Conservation (phyloP, 768 basidiomycete genomes). For the Trametes cubensis region DNA sequence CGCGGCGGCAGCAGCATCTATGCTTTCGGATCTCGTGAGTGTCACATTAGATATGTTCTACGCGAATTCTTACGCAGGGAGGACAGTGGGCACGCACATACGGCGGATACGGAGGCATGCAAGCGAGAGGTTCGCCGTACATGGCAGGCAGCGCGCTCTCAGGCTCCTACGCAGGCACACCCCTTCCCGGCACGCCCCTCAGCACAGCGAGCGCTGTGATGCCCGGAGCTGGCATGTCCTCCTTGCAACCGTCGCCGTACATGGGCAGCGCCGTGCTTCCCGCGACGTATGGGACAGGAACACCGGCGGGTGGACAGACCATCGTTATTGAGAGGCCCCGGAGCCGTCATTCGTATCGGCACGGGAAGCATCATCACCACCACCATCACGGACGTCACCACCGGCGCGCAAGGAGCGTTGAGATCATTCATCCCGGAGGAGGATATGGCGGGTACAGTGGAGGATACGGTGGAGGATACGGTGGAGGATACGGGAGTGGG, state of each 20-base stretch:
- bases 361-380: constrained; percentile 7
- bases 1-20: constrained; percentile 62
- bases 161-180: not conserved
- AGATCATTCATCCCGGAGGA: constrained; percentile 1
- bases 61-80: not conserved
- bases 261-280: not conserved
- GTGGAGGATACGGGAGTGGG: not conserved
- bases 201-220: not conserved
- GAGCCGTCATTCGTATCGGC: constrained; percentile 11
- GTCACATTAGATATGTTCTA: not conserved
- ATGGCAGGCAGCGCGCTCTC: not conserved
- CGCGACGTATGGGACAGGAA: constrained; percentile 4
- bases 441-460: constrained; percentile 13
- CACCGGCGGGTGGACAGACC: not conserved
- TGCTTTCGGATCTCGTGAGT: constrained; percentile 22
- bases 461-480: not conserved
- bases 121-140: not conserved
- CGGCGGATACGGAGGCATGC: not conserved
- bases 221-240: not conserved
- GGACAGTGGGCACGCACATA: not conserved
- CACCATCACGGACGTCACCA: constrained; percentile 5
- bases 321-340: constrained; percentile 1
- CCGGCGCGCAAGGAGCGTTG: constrained; percentile 3
- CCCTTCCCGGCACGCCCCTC: constrained; percentile 1
- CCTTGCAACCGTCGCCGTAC: constrained; percentile 1